A percentile compares a stretch with the other conserved stretches of the same genome.
Evolutionary conservation across 177 flowering plant genomes (phyloP).

Genomic region (Vitis hybrid): DNA sequence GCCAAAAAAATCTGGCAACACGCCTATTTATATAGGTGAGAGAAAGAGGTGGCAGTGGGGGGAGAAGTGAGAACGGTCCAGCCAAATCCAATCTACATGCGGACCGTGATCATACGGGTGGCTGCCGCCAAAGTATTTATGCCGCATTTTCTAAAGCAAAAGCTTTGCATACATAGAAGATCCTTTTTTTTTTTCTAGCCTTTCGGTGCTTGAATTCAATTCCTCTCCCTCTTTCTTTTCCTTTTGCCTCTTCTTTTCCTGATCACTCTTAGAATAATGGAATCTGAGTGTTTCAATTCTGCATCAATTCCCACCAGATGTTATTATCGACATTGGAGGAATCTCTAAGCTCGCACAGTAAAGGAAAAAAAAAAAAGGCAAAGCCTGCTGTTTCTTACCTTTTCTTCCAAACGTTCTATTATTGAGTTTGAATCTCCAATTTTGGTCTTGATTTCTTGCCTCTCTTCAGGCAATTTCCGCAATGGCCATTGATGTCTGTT

Average conservation of each 20-base stretch:
- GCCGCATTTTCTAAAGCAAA: slow-evolving; percentile 4
- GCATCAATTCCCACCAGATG: slow-evolving; percentile 1
- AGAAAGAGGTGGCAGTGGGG: too few relatives aligned
- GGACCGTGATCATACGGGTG: too few relatives aligned
- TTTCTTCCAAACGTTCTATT: slow-evolving; percentile 5
- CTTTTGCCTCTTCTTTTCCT: background rate
- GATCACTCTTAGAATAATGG: background rate
- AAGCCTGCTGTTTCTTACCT: slow-evolving; percentile 32
- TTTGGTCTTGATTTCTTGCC: background rate
- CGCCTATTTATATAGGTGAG: too few relatives aligned
- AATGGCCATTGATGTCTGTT: slow-evolving; percentile 69
- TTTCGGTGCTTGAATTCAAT: slow-evolving; percentile 41
- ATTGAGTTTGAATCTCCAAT: slow-evolving; percentile 3
- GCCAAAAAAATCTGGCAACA: too few relatives aligned
- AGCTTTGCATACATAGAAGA: background rate
- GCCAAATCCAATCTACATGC: too few relatives aligned
- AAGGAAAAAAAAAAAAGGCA: slow-evolving; percentile 13
- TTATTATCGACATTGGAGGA: background rate
- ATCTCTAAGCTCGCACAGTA: background rate
- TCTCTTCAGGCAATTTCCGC: background rate
- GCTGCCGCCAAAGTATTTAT: too few relatives aligned
- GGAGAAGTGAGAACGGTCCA: too few relatives aligned
- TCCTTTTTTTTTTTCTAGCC: slow-evolving; percentile 25
- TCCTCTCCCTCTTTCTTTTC: slow-evolving; percentile 9
- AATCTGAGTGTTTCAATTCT: slow-evolving; percentile 4